Evolutionary conservation across 192 early-diverging fungal species (phyloP).

Genomic region (Coemansia sp.): DNA sequence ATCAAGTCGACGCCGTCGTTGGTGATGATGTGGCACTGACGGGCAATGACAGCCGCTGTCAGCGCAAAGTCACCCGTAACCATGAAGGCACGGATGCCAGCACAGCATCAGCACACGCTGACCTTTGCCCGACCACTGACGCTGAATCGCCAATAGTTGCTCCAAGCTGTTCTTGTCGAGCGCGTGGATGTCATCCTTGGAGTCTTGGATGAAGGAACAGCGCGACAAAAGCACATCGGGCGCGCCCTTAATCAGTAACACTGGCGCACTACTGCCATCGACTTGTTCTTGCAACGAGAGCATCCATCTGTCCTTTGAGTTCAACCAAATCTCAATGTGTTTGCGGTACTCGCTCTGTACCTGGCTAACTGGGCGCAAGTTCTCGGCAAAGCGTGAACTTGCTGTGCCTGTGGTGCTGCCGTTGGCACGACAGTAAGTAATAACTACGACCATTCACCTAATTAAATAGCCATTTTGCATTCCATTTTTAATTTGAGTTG

Average conservation of each 20-base stretch:
- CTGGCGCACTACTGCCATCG: slow-evolving; percentile 1
- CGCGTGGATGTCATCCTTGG: slow-evolving; percentile 42
- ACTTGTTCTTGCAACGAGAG: slow-evolving; percentile 30
- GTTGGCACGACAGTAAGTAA: slow-evolving; percentile 29
- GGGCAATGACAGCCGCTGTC: slow-evolving; percentile 75
- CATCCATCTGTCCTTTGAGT: slow-evolving; percentile 73
- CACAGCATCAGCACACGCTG: slow-evolving; percentile 56
- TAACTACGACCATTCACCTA: too few species aligned
- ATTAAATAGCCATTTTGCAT: too few species aligned
- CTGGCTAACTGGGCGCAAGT: slow-evolving; percentile 1
- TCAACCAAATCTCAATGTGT: slow-evolving; percentile 59
- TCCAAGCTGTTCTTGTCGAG: slow-evolving; percentile 37
- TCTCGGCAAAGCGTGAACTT: slow-evolving; percentile 62
- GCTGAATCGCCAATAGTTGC: slow-evolving; percentile 44
- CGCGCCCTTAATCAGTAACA: slow-evolving; percentile 69
- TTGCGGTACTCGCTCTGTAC: slow-evolving; percentile 13
- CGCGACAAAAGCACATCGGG: slow-evolving; percentile 66
- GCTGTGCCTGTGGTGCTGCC: slow-evolving; percentile 83
- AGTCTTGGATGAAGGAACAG: slow-evolving; percentile 40
- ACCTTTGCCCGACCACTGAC: slow-evolving; percentile 53
- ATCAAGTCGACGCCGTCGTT: slow-evolving; percentile 19
- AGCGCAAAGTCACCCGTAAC: slow-evolving; percentile 74
- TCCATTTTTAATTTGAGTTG: too few species aligned
- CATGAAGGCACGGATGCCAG: slow-evolving; percentile 75
- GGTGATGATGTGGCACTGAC: slow-evolving; percentile 69